Conservation (phyloP, 2,329 filamentous ascomycete species). For the Apiospora phragmitis region DNA sequence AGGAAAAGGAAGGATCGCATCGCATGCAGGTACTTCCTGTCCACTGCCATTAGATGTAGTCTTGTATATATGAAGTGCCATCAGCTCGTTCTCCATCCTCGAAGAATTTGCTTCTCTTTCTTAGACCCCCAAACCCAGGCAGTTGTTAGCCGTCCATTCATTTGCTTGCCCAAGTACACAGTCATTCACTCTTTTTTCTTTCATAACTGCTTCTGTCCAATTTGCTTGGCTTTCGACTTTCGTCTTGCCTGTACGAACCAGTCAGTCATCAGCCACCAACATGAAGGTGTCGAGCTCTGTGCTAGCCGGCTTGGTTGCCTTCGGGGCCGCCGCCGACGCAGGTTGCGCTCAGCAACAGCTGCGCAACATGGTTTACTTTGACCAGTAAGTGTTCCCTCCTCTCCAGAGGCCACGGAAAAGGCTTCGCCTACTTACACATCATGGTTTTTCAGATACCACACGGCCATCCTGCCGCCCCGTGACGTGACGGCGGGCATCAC, state of each 20-base stretch:
- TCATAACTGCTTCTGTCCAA: background rate
- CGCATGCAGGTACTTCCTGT: background rate
- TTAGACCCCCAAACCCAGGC: background rate
- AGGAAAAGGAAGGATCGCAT: background rate
- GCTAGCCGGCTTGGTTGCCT: background rate
- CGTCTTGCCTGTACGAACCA: background rate
- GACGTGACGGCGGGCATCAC: conserved; percentile 26
- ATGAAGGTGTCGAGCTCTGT: background rate
- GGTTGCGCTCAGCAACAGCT: background rate
- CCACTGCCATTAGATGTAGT: too few relatives aligned
- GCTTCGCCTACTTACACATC: background rate
- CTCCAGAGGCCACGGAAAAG: too few relatives aligned
- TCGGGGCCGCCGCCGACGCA: background rate
- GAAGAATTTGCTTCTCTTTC: background rate
- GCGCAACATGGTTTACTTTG: conserved; percentile 19
- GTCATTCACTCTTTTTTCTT: background rate
- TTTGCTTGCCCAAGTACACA: background rate
- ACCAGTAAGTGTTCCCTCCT: conserved; percentile 14
- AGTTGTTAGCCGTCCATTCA: background rate
- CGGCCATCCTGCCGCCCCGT: conserved; percentile 13
- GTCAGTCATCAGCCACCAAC: background rate
- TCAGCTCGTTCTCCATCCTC: background rate
- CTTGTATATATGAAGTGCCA: background rate
- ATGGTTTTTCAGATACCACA: conserved; percentile 14
- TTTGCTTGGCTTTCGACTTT: background rate